phyloP scores from a whole-genome alignment of 176 grass and related monocot species.

The Pharus latifolius region DNA sequence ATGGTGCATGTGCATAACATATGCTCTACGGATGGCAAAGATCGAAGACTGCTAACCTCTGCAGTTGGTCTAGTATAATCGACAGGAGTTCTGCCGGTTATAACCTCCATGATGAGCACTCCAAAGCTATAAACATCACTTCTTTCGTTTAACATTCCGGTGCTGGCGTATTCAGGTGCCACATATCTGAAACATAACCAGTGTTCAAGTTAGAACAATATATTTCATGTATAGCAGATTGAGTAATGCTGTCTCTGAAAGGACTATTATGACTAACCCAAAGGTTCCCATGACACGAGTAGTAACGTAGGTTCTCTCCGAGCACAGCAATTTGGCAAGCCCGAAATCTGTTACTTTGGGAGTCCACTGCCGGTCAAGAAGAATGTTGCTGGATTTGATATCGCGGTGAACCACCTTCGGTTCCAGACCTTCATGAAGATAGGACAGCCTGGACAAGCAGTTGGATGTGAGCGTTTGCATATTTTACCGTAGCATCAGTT shows the following conservation, averaged over 20 bases:
- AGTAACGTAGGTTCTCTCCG: constrained; percentile 54
- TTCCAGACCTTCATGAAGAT: constrained; percentile 92
- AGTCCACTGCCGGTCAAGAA: constrained; percentile 80
- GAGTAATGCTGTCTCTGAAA: neutral
- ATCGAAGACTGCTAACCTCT: constrained; percentile 32
- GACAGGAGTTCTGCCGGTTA: constrained; percentile 80
- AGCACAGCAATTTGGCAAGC: constrained; percentile 75
- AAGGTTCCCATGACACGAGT: constrained; percentile 96
- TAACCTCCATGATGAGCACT: constrained; percentile 79
- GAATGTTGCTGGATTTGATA: constrained; percentile 93
- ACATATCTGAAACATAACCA: constrained; percentile 47
- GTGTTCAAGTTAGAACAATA: neutral
- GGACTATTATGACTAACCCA: constrained; percentile 36
- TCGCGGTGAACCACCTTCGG: constrained; percentile 90
- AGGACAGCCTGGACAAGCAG: constrained; percentile 57
- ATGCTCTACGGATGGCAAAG: neutral
- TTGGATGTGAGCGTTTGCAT: neutral
- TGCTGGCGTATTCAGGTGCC: constrained; percentile 84
- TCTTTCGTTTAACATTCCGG: constrained; percentile 81
- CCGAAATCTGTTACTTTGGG: constrained; percentile 89
- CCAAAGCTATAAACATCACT: constrained; percentile 97
- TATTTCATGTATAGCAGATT: no score
- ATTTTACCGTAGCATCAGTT: neutral
- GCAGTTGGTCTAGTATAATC: constrained; percentile 67
- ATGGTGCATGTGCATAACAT: neutral